phyloP scores from a whole-genome alignment of 306 rosid genomes.

The Cucurbita ficifolia region DNA sequence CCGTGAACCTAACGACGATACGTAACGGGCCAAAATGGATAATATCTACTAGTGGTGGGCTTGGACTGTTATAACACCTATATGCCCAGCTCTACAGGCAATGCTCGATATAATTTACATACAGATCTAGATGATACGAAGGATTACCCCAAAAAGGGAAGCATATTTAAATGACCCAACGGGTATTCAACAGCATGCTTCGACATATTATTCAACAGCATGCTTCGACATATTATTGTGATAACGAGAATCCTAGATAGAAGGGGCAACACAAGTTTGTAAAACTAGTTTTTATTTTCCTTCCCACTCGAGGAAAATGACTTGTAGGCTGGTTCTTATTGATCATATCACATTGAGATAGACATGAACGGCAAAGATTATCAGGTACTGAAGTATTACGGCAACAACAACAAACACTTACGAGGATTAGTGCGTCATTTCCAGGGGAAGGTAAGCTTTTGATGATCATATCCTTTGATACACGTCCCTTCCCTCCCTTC shows the following conservation, averaged over 20 bases:
- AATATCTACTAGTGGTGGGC: too few species aligned
- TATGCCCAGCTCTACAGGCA: not conserved
- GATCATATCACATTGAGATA: not conserved
- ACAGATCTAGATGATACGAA: not conserved
- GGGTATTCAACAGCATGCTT: not conserved
- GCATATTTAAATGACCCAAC: not conserved
- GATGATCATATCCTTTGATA: conserved; percentile 65
- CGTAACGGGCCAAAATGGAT: too few species aligned
- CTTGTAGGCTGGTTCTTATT: not conserved
- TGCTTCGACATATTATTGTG: not conserved
- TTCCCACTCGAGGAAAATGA: not conserved
- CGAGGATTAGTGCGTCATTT: conserved; percentile 66
- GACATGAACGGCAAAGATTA: not conserved
- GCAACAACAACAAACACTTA: conserved; percentile 36
- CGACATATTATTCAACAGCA: not conserved
- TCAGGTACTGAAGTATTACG: not conserved
- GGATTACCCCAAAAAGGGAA: not conserved
- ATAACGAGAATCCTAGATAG: not conserved
- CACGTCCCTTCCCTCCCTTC: conserved; percentile 81
- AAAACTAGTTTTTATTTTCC: not conserved
- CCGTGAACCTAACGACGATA: too few species aligned
- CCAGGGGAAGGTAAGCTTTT: conserved; percentile 87
- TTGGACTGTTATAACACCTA: not conserved
- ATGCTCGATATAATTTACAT: not conserved
- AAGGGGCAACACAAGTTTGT: not conserved